Conservation (phyloP, 495 filamentous ascomycete species). For the Choiromyces venosus region DNA sequence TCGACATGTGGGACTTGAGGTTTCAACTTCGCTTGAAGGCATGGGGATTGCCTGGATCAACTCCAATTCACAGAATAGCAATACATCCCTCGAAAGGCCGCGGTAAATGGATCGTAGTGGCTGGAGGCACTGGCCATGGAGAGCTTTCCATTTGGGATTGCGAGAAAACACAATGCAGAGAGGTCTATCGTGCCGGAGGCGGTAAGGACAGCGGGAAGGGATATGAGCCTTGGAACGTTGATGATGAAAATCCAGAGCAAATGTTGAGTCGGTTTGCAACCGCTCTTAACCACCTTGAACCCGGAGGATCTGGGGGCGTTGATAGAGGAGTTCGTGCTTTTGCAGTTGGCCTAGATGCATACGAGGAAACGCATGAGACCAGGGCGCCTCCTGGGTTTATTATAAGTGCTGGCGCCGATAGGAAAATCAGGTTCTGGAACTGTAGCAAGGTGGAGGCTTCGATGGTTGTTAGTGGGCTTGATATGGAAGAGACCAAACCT, state of each 20-base stretch:
- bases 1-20: constrained; percentile 93
- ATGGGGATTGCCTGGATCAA: constrained; percentile 80
- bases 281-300: constrained; percentile 50
- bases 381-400: constrained; percentile 55
- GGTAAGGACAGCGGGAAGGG: constrained; percentile 55
- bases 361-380: constrained; percentile 43
- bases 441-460: constrained; percentile 65
- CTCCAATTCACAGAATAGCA: constrained; percentile 71
- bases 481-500: constrained; percentile 62
- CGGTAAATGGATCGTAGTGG: constrained; percentile 75
- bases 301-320: constrained; percentile 47
- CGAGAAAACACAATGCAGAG: constrained; percentile 80
- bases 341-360: constrained; percentile 50
- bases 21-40: constrained; percentile 81
- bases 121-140: constrained; percentile 81
- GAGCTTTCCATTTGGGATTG: constrained; percentile 96
- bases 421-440: constrained; percentile 92
- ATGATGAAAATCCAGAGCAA: constrained; percentile 80
- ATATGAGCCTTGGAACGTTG: constrained; percentile 83
- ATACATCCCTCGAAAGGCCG: constrained; percentile 72
- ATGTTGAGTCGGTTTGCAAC: constrained; percentile 86
- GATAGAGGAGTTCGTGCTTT: constrained; percentile 59
- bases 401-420: constrained; percentile 80
- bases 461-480: constrained; percentile 71
- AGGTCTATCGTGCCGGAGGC: constrained; percentile 69